Evolutionary conservation across 2,329 filamentous ascomycete genomes (phyloP).

Genomic region (Penicillium sp.): DNA sequence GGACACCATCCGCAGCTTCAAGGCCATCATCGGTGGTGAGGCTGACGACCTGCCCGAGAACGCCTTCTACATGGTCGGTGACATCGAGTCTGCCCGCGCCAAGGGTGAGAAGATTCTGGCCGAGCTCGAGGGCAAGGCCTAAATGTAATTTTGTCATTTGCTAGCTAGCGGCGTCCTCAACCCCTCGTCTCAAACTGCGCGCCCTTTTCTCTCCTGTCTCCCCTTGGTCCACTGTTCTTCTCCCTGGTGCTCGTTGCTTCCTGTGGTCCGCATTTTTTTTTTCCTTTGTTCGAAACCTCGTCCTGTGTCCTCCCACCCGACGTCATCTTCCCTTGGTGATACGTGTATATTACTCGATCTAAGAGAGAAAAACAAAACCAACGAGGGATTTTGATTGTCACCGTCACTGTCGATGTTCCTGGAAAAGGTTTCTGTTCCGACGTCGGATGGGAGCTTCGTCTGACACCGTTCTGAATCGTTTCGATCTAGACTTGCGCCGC

Average conservation of each 20-base stretch:
- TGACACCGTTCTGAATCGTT: background rate
- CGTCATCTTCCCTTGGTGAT: slow-evolving; percentile 38
- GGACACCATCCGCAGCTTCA: slow-evolving; percentile 97
- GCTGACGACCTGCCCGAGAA: slow-evolving; percentile 93
- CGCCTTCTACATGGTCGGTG: slow-evolving; percentile 97
- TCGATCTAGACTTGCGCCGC: slow-evolving; percentile 2
- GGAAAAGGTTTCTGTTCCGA: background rate
- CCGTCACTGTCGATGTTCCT: background rate
- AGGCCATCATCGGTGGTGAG: slow-evolving; percentile 92
- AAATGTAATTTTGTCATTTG: slow-evolving; percentile 46
- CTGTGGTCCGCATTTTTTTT: slow-evolving; percentile 20
- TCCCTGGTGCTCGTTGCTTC: slow-evolving; percentile 19
- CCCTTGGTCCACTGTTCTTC: slow-evolving; percentile 6
- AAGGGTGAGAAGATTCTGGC: slow-evolving; percentile 99
- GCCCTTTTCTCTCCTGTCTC: slow-evolving; percentile 12
- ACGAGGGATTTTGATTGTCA: slow-evolving; percentile 24
- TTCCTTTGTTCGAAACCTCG: slow-evolving; percentile 26
- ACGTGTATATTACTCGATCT: slow-evolving; percentile 43
- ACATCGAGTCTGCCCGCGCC: slow-evolving; percentile 83
- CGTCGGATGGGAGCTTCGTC: background rate
- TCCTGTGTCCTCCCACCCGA: slow-evolving; percentile 14
- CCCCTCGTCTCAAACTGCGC: slow-evolving; percentile 16
- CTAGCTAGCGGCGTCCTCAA: slow-evolving; percentile 35
- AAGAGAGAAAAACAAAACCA: slow-evolving; percentile 27
- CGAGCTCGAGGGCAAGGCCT: slow-evolving; percentile 68